Conservation (phyloP, 1,284 basidiomycete genomes). For the Leccinum pallidistipes region DNA sequence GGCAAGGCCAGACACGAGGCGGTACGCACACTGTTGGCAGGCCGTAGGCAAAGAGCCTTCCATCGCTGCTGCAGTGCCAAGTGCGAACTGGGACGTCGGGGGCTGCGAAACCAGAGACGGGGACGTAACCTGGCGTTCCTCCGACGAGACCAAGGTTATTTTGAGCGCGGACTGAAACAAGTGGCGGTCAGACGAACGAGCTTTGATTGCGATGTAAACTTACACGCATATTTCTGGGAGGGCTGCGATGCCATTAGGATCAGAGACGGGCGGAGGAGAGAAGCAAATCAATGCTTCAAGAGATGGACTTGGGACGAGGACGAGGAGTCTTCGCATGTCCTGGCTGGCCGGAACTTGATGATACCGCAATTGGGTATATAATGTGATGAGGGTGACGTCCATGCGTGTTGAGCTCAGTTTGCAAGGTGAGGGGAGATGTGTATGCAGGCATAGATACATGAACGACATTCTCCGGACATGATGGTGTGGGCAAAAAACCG, state of each 20-base stretch:
- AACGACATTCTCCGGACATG: too few relatives aligned
- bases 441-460: too few relatives aligned
- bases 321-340: slow-evolving; percentile 1
- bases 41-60: too few relatives aligned
- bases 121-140: slow-evolving; percentile 75
- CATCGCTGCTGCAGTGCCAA: slow-evolving; percentile 49
- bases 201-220: slow-evolving; percentile 32
- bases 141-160: slow-evolving; percentile 87
- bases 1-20: too few relatives aligned
- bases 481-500: too few relatives aligned
- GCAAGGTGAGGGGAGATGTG: too few relatives aligned
- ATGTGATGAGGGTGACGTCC: too few relatives aligned
- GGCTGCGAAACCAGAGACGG: slow-evolving; percentile 64
- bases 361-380: too few relatives aligned
- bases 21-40: too few relatives aligned
- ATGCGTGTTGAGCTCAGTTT: too few relatives aligned
- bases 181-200: slow-evolving; percentile 5
- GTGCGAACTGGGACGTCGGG: slow-evolving; percentile 73
- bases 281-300: slow-evolving; percentile 83
- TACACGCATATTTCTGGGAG: slow-evolving; percentile 80
- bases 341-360: too few relatives aligned
- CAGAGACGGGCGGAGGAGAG: slow-evolving; percentile 40
- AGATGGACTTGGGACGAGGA: slow-evolving; percentile 18
- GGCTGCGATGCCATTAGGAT: slow-evolving; percentile 56
- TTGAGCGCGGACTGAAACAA: slow-evolving; percentile 75